A percentile compares a stretch with the other conserved stretches of the same genome.
Evolutionary conservation across 768 basidiomycete genomes (phyloP).

Genomic region (Agaricus sinodeliciosus): DNA sequence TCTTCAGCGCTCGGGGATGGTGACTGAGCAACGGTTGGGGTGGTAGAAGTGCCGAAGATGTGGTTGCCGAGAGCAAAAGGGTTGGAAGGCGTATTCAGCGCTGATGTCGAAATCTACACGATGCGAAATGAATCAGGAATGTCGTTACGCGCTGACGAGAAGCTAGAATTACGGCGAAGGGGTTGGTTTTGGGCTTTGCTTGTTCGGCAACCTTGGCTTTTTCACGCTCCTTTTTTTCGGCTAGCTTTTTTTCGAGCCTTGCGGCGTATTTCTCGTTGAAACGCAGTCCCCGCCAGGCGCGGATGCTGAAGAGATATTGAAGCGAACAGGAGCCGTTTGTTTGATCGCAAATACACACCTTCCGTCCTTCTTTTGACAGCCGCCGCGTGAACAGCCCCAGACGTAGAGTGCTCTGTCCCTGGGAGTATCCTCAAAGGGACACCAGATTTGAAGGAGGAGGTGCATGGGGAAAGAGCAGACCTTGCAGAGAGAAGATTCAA

Average conservation of each 20-base stretch:
- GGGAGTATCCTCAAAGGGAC: constrained; percentile 79
- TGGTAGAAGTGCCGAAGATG: constrained; percentile 44
- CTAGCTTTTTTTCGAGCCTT: constrained; percentile 56
- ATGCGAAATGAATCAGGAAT: background rate
- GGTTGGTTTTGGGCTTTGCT: constrained; percentile 40
- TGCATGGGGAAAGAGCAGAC: constrained; percentile 71
- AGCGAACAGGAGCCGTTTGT: background rate
- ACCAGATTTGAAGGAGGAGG: constrained; percentile 84
- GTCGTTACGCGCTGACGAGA: background rate
- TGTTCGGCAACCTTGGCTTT: constrained; percentile 25
- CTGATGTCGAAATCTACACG: constrained; percentile 12
- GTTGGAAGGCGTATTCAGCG: constrained; percentile 15
- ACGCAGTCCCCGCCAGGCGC: constrained; percentile 75
- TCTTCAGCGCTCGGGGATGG: constrained; percentile 18
- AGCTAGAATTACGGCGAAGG: constrained; percentile 44
- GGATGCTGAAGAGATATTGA: constrained; percentile 42
- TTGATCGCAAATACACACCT: constrained; percentile 37
- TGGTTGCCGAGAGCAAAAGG: constrained; percentile 58
- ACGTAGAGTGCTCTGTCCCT: constrained; percentile 83
- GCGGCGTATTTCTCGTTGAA: constrained; percentile 70
- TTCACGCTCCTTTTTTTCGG: constrained; percentile 30
- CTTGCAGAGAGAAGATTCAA: constrained; percentile 64
- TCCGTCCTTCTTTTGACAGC: constrained; percentile 71
- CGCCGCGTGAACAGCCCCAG: constrained; percentile 69
- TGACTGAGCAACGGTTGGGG: background rate